Evolutionary conservation across 108 stramenopile species (phyloP).

Genomic region (Schizochytrium sp.): DNA sequence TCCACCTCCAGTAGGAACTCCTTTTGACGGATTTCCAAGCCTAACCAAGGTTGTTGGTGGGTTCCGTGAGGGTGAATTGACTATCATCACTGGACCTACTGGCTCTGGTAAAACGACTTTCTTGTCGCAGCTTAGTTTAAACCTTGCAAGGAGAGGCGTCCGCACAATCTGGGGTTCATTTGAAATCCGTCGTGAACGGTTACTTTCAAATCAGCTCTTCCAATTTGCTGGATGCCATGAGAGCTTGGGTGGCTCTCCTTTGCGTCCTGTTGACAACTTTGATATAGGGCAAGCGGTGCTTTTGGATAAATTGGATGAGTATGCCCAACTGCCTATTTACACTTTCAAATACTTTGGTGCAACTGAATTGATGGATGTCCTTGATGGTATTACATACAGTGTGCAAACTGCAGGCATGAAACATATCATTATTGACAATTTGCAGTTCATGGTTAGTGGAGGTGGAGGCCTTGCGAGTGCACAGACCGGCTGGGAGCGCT

Average conservation of each 20-base stretch:
- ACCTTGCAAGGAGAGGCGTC: slow-evolving; percentile 89
- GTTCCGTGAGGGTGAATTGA: slow-evolving; percentile 93
- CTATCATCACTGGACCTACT: slow-evolving; percentile 94
- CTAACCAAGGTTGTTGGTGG: slow-evolving; percentile 89
- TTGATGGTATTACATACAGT: slow-evolving; percentile 97
- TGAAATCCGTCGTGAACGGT: slow-evolving; percentile 91
- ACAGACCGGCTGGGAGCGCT: slow-evolving; percentile 72
- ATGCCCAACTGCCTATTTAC: slow-evolving; percentile 87
- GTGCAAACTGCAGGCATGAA: slow-evolving; percentile 90
- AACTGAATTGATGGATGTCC: slow-evolving; percentile 89
- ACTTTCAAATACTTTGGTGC: slow-evolving; percentile 96
- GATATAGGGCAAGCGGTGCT: slow-evolving; percentile 60
- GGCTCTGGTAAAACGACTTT: slow-evolving; percentile 94
- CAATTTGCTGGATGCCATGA: slow-evolving; percentile 82
- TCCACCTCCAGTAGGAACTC: slow-evolving; percentile 80
- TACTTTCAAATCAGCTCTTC: slow-evolving; percentile 90
- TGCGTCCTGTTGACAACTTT: background rate
- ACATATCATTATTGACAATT: slow-evolving; percentile 95
- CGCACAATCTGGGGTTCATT: slow-evolving; percentile 95
- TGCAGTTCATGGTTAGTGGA: slow-evolving; percentile 95
- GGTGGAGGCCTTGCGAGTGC: slow-evolving; percentile 67
- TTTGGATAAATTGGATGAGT: slow-evolving; percentile 83
- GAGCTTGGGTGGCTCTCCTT: slow-evolving; percentile 65
- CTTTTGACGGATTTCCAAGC: slow-evolving; percentile 83
- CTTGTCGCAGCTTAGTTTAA: slow-evolving; percentile 88